These are phyloP conservation scores for Galerina sulciceps DNA, from an alignment of 768 basidiomycete genomes.

Conservation along the genomic window DNA sequence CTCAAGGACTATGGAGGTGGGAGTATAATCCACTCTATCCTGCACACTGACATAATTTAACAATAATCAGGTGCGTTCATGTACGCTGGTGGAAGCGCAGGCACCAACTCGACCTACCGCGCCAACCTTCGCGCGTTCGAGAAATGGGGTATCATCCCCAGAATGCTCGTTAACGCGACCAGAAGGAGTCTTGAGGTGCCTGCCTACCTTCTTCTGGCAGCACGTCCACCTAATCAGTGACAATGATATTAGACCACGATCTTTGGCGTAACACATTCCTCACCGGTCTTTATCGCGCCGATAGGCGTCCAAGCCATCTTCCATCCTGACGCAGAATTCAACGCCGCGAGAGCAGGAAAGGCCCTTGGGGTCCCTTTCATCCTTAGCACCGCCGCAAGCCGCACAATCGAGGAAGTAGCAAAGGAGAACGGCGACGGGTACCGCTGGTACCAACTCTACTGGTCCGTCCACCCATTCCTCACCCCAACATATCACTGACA, in stretches of 20 bases:
- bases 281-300: slow-evolving; percentile 71
- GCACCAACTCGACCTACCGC: slow-evolving; percentile 65
- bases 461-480: slow-evolving; percentile 42
- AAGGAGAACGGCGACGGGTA: slow-evolving; percentile 67
- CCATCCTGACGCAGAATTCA: slow-evolving; percentile 73
- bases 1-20: slow-evolving; percentile 61
- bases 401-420: slow-evolving; percentile 81
- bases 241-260: slow-evolving; percentile 57
- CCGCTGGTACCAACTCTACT: slow-evolving; percentile 86
- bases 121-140: slow-evolving; percentile 69
- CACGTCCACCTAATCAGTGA: not conserved
- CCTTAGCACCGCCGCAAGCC: slow-evolving; percentile 75
- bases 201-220: not conserved
- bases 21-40: slow-evolving; percentile 6
- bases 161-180: slow-evolving; percentile 71
- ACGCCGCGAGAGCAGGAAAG: slow-evolving; percentile 65
- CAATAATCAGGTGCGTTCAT: slow-evolving; percentile 58
- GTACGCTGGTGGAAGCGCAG: slow-evolving; percentile 82
- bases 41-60: not conserved
- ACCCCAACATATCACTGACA: not conserved
- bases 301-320: slow-evolving; percentile 82
- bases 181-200: slow-evolving; percentile 62
- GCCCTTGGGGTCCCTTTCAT: slow-evolving; percentile 70
- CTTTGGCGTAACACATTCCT: slow-evolving; percentile 65
- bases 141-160: slow-evolving; percentile 77